Conservation (phyloP, 306 rosid species). For the Psophocarpus tetragonolobus region DNA sequence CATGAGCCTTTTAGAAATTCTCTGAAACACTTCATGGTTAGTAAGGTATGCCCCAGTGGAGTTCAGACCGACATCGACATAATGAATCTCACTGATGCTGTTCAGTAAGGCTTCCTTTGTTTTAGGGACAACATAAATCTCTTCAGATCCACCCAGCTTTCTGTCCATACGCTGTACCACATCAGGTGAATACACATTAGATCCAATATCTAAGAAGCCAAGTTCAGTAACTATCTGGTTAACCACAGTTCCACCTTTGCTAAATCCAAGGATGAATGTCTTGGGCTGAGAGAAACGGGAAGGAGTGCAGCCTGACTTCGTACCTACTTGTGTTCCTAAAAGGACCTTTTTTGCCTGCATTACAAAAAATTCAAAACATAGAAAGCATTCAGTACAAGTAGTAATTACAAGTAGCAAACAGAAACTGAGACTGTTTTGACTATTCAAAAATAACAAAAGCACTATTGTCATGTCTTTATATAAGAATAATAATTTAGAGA, state of each 20-base stretch:
- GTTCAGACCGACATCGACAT: conserved; percentile 87
- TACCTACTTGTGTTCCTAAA: conserved; percentile 35
- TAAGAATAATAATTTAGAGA: background rate
- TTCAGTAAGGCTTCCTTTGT: conserved; percentile 54
- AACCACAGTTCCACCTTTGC: conserved; percentile 89
- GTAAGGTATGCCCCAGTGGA: conserved; percentile 74
- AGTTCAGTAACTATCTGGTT: conserved; percentile 85
- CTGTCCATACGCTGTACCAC: conserved; percentile 29
- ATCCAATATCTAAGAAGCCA: conserved; percentile 45
- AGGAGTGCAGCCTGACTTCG: conserved; percentile 9
- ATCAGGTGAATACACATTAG: conserved; percentile 7
- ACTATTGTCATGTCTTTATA: background rate
- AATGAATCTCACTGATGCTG: conserved; percentile 75
- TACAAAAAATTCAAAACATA: conserved; percentile 7
- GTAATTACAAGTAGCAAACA: background rate
- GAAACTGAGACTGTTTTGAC: background rate
- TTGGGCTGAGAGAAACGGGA: conserved; percentile 42
- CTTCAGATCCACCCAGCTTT: conserved; percentile 24
- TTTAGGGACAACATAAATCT: conserved; percentile 41
- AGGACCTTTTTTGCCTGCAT: conserved; percentile 53
- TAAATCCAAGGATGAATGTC: conserved; percentile 77
- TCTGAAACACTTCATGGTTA: conserved; percentile 47
- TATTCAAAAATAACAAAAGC: background rate
- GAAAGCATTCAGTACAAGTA: background rate
- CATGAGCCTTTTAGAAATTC: conserved; percentile 48